phyloP scores from a whole-genome alignment of 2,329 filamentous ascomycete genomes.

The Penicillium crustosum region DNA sequence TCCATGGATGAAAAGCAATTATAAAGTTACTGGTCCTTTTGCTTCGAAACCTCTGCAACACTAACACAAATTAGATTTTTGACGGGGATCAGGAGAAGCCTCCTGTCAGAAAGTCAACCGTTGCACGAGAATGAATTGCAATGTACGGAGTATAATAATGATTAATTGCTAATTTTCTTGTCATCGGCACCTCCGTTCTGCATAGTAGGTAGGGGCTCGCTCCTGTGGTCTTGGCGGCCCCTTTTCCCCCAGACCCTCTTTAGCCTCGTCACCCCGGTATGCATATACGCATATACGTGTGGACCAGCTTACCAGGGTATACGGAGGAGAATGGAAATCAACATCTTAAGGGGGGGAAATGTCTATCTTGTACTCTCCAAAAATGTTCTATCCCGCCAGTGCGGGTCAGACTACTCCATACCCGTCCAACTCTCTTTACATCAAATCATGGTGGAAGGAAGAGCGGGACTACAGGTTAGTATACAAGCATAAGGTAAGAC shows the following conservation, averaged over 20 bases:
- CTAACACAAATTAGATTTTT: neutral
- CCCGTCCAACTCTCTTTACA: neutral
- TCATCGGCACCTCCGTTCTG: conserved; percentile 5
- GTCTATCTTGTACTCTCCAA: neutral
- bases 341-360: neutral
- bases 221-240: neutral
- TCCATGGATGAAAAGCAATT: conserved; percentile 2
- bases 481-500: neutral
- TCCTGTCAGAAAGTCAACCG: neutral
- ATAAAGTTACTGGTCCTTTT: neutral
- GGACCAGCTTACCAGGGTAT: neutral
- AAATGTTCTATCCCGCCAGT: neutral
- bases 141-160: neutral
- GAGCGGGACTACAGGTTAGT: neutral
- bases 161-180: neutral
- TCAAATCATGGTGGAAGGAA: neutral
- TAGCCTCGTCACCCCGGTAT: conserved; percentile 1
- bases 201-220: neutral
- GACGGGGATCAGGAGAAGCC: neutral
- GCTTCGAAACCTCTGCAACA: neutral
- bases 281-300: neutral
- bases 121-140: neutral
- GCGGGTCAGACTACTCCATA: neutral
- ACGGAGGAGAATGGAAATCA: neutral
- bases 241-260: neutral